These are phyloP conservation scores for Nakazawaea laoshanensis DNA, from an alignment of 805 yeast genomes.

Conservation along the genomic window DNA sequence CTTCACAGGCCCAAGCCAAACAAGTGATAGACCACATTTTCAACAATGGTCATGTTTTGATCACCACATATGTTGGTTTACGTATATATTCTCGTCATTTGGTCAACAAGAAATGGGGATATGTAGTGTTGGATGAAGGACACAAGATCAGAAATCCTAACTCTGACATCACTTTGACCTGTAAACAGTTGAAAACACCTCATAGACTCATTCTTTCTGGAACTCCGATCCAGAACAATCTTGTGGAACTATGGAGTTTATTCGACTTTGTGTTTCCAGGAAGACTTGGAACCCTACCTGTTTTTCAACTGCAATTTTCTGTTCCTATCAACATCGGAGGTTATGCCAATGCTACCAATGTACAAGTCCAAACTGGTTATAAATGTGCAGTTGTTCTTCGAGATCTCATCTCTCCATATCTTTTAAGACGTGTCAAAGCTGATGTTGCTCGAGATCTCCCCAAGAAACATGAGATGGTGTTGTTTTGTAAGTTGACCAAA, in stretches of 20 bases:
- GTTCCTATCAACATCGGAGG: constrained; percentile 96
- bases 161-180: constrained; percentile 73
- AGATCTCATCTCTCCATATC: constrained; percentile 83
- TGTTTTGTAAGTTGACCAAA: constrained; percentile 80
- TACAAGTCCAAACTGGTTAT: constrained; percentile 93
- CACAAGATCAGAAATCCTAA: constrained; percentile 96
- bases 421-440: constrained; percentile 76
- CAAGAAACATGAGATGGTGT: constrained; percentile 85
- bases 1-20: constrained; percentile 21
- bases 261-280: constrained; percentile 97
- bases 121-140: constrained; percentile 90
- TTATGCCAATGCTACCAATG: constrained; percentile 91
- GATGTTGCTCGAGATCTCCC: constrained; percentile 97
- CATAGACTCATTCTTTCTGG: constrained; percentile 87
- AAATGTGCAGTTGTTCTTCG: constrained; percentile 89
- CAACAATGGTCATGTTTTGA: constrained; percentile 68
- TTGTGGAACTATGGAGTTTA: constrained; percentile 87
- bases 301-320: constrained; percentile 87
- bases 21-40: constrained; percentile 50
- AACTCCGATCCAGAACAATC: constrained; percentile 92
- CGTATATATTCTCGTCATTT: constrained; percentile 56
- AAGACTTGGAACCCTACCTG: constrained; percentile 87
- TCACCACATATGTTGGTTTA: constrained; percentile 89
- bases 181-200: constrained; percentile 79
- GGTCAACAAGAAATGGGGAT: constrained; percentile 76